phyloP scores from a whole-genome alignment of 495 filamentous ascomycete species.

The Articulospora tetracladia region DNA sequence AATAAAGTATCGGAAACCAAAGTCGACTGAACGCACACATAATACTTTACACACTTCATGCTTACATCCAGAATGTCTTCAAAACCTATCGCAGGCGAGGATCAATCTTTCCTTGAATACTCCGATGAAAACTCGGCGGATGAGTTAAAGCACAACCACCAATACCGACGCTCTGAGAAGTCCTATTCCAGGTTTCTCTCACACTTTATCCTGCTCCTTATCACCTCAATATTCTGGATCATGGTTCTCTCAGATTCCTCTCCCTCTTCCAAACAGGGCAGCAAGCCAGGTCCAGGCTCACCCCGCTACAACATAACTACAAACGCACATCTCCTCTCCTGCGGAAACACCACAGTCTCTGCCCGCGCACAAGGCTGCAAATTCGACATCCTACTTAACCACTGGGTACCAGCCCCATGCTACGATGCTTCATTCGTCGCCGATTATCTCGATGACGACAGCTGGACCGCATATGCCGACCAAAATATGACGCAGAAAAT shows the following conservation, averaged over 20 bases:
- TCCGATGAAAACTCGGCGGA: background rate
- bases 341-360: conserved; percentile 5
- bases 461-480: background rate
- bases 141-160: background rate
- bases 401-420: conserved; percentile 13
- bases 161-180: background rate
- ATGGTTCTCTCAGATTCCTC: background rate
- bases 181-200: background rate
- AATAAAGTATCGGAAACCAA: too few species aligned
- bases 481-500: background rate
- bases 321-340: background rate
- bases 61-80: background rate
- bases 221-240: conserved; percentile 2
- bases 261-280: background rate
- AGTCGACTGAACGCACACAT: too few species aligned
- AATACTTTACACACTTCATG: too few species aligned
- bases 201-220: background rate
- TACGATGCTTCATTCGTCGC: background rate
- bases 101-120: conserved; percentile 7
- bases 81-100: background rate
- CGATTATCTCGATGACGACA: conserved; percentile 12
- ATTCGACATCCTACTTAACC: conserved; percentile 20
- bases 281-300: background rate
- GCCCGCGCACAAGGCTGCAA: conserved; percentile 10
- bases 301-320: conserved; percentile 1